Conservation (phyloP, 305 asterid genomes). For the Solanum hybrid region DNA sequence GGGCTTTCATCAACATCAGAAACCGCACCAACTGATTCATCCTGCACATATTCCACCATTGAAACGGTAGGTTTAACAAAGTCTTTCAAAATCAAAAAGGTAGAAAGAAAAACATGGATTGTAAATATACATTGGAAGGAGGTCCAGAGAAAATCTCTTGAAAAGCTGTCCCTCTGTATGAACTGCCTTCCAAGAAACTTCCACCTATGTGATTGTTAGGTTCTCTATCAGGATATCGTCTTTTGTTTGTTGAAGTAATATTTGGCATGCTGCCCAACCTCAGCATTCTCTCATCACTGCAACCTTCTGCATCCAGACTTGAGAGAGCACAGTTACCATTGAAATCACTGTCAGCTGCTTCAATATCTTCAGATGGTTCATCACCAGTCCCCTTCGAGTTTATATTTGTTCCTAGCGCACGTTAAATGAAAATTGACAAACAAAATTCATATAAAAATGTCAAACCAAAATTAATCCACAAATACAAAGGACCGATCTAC, state of each 20-base stretch:
- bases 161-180: slow-evolving; percentile 25
- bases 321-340: background rate
- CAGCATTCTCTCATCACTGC: slow-evolving; percentile 13
- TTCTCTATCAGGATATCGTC: slow-evolving; percentile 9
- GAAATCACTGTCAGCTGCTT: background rate
- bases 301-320: slow-evolving; percentile 18
- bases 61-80: background rate
- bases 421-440: background rate
- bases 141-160: slow-evolving; percentile 17
- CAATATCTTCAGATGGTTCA: background rate
- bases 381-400: slow-evolving; percentile 1
- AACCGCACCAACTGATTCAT: slow-evolving; percentile 27
- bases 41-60: slow-evolving; percentile 41
- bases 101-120: background rate
- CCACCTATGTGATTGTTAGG: slow-evolving; percentile 22
- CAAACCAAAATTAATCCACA: background rate
- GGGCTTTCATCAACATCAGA: slow-evolving; percentile 37
- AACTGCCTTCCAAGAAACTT: slow-evolving; percentile 19
- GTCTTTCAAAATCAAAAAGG: background rate
- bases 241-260: slow-evolving; percentile 17
- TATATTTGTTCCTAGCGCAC: background rate
- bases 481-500: background rate
- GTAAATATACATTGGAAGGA: slow-evolving; percentile 25
- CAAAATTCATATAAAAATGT: background rate
- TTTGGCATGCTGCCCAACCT: slow-evolving; percentile 14